Percentiles rank a stretch among this genome's conserved stretches.
phyloP scores from a whole-genome alignment of 2,329 filamentous ascomycete species.

The Aspergillus phoenicis region DNA sequence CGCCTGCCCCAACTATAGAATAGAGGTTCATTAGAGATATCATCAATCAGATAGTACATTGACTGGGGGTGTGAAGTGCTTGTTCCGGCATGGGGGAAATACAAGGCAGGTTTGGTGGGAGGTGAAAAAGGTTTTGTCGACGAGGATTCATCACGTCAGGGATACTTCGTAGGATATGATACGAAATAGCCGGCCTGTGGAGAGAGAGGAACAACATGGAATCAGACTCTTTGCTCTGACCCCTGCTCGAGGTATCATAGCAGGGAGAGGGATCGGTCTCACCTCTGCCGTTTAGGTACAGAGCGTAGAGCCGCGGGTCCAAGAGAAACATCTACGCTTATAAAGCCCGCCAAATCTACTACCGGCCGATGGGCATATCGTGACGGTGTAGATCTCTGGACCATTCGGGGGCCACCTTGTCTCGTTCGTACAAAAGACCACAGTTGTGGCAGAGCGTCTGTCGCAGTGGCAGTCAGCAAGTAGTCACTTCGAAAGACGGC shows the following conservation, averaged over 20 bases:
- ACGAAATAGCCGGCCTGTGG: not conserved
- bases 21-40: constrained; percentile 30
- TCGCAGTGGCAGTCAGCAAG: constrained; percentile 22
- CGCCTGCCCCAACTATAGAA: constrained; percentile 24
- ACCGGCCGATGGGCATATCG: constrained; percentile 43
- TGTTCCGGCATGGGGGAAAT: constrained; percentile 13
- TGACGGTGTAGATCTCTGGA: constrained; percentile 67
- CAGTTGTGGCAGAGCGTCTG: constrained; percentile 92
- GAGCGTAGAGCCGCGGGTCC: not conserved
- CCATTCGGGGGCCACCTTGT: constrained; percentile 79
- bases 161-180: not conserved
- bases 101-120: not conserved
- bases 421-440: constrained; percentile 83
- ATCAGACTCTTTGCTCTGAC: not conserved
- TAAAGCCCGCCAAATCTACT: not conserved
- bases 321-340: not conserved
- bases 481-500: not conserved
- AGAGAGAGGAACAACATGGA: not conserved
- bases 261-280: not conserved
- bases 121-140: not conserved
- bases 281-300: not conserved
- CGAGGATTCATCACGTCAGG: constrained; percentile 2
- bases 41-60: constrained; percentile 27
- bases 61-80: constrained; percentile 6
- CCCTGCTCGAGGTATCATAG: not conserved